Evolutionary conservation across 1,284 basidiomycete species (phyloP), one percentile per base, ranked within the genome.

Genomic region (Gomphus bonarii): DNA sequence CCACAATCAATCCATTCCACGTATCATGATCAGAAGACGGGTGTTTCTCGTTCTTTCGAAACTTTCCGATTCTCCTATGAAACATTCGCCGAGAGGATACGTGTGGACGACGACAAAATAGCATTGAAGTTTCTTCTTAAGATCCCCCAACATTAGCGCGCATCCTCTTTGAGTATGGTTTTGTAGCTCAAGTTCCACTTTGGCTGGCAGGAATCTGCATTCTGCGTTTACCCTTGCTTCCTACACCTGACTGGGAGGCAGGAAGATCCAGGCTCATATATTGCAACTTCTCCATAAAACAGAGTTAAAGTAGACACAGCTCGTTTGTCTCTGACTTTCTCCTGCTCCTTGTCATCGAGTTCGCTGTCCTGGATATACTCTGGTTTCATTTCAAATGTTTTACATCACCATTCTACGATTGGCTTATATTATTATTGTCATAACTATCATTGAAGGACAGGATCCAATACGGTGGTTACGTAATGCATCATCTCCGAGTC

Each of bases 121-220:
- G n/a, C 38, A 38, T 12, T 11, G 48, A 57, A 7, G 31, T 52
- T n/a, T 46, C 50, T 36, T 53, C 28, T 36, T 30, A 52, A 22
- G 57, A 58, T 30, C 57, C 50, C 3, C 50, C 38, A 35, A 53
- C 57, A 8, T 30, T 58, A 16, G 57, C 57, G 14, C 57, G 50
- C 7, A 46, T 58, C 22, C 43, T 58, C 16, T 53, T 58, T 50
- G 30, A 25, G 35, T 58, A 58, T 47, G 57, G 57, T 8, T 58
- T 58, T 28, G 42, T 53, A 3, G 9, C 8, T 25, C 25, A n/a
- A 44, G 42, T 74, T 7, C 59, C 73, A 22, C 73, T 75, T 62
- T 75, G 75, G 73, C 61, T 67, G 7, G 62, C 72, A 5, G 73
- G 75, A 16, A 65, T 68, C 30, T 65, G 71, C 61, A 68, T 75